Evolutionary conservation across 306 rosid genomes (phyloP).

Genomic region (Vigna mungo): DNA sequence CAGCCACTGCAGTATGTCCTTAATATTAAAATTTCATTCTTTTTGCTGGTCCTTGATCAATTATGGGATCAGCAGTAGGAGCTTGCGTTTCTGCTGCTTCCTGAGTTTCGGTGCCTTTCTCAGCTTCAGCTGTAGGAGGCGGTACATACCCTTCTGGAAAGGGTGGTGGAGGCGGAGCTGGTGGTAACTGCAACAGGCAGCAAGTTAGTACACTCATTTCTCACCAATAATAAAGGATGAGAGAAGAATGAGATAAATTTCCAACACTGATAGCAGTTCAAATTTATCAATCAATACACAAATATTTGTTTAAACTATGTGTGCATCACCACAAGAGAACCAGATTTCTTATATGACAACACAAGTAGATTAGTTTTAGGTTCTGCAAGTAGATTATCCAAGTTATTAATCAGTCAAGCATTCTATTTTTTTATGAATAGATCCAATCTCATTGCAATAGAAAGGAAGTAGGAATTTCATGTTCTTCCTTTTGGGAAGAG

Average conservation of each 20-base stretch:
- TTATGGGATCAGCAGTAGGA: slow-evolving; percentile 77
- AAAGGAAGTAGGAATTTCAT: slow-evolving; percentile 13
- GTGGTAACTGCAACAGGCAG: slow-evolving; percentile 65
- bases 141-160: slow-evolving; percentile 91
- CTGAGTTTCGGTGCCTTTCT: slow-evolving; percentile 71
- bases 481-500: neutral
- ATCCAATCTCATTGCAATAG: neutral
- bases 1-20: slow-evolving; percentile 8
- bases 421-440: slow-evolving; percentile 27
- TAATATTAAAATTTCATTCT: slow-evolving; percentile 70
- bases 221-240: slow-evolving; percentile 12
- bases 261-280: neutral
- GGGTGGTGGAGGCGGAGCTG: slow-evolving; percentile 88
- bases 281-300: slow-evolving; percentile 34
- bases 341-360: neutral
- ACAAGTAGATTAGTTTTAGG: neutral
- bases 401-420: slow-evolving; percentile 3
- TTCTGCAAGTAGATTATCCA: neutral
- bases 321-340: neutral
- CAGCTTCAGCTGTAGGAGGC: slow-evolving; percentile 58
- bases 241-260: slow-evolving; percentile 1
- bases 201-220: slow-evolving; percentile 24
- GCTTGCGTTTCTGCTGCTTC: slow-evolving; percentile 71
- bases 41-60: slow-evolving; percentile 91
- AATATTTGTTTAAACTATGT: neutral